Conservation (phyloP, 2,329 filamentous ascomycete species). For the Scortechinia acanthostroma region DNA sequence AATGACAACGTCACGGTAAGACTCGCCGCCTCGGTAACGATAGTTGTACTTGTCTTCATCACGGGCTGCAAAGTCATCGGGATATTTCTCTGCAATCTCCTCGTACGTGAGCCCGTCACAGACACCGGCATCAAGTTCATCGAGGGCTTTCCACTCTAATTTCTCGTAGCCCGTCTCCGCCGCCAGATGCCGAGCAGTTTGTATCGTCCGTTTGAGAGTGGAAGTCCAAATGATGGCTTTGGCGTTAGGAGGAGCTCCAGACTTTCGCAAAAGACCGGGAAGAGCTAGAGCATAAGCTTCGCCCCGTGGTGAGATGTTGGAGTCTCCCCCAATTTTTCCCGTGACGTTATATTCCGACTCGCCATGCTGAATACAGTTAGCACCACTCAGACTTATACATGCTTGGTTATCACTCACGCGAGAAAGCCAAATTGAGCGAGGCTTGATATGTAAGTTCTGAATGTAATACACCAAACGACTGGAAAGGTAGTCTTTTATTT, state of each 20-base stretch:
- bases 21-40: slow-evolving; percentile 92
- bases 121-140: slow-evolving; percentile 92
- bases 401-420: slow-evolving; percentile 50
- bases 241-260: slow-evolving; percentile 39
- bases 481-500: slow-evolving; percentile 92
- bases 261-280: slow-evolving; percentile 13
- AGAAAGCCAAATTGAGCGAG: slow-evolving; percentile 92
- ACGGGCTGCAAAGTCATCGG: slow-evolving; percentile 88
- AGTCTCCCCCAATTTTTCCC: slow-evolving; percentile 3
- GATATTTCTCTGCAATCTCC: slow-evolving; percentile 83
- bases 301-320: not conserved
- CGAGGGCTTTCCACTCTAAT: slow-evolving; percentile 95
- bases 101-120: slow-evolving; percentile 95
- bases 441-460: slow-evolving; percentile 97
- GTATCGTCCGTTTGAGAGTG: slow-evolving; percentile 73
- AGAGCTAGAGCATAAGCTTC: slow-evolving; percentile 4
- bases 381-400: not conserved
- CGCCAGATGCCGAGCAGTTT: slow-evolving; percentile 78
- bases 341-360: slow-evolving; percentile 7
- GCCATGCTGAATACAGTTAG: not conserved
- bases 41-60: slow-evolving; percentile 99
- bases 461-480: slow-evolving; percentile 95
- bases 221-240: slow-evolving; percentile 58
- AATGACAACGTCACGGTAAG: slow-evolving; percentile 92
- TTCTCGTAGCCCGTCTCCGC: slow-evolving; percentile 68